phyloP scores from a whole-genome alignment of 225 moss, liverwort and hornwort species.

The Rhytidiadelphus loreus region DNA sequence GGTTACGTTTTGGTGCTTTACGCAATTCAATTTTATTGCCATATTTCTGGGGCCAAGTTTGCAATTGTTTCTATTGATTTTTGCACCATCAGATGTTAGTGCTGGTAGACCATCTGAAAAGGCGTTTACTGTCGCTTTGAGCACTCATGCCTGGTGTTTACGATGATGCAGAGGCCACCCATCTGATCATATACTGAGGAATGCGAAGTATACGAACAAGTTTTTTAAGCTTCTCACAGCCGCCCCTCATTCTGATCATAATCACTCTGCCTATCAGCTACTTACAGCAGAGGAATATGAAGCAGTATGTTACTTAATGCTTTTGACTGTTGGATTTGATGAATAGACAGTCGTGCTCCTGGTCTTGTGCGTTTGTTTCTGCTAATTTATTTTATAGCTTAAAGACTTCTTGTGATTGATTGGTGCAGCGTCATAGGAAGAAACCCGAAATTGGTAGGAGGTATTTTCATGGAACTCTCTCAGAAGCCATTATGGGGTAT shows the following conservation, averaged over 20 bases:
- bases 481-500: conserved; percentile 63
- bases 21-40: neutral
- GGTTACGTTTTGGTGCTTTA: neutral
- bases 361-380: neutral
- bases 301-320: conserved; percentile 30
- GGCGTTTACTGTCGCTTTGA: neutral
- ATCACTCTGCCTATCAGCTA: conserved; percentile 50
- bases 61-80: neutral
- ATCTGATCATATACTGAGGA: conserved; percentile 51
- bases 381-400: neutral
- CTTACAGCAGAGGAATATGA: conserved; percentile 63
- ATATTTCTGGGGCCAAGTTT: neutral
- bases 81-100: neutral
- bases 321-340: neutral
- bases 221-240: conserved; percentile 73
- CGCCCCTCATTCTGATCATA: conserved; percentile 63
- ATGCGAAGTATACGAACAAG: conserved; percentile 57
- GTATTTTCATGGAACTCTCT: conserved; percentile 47
- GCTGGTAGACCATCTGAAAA: neutral
- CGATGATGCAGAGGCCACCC: conserved; percentile 62
- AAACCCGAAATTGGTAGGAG: conserved; percentile 68
- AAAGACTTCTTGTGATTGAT: neutral
- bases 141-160: neutral
- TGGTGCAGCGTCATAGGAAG: conserved; percentile 65
- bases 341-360: neutral